Percentiles rank a stretch among this genome's conserved stretches.
These are phyloP conservation scores for Rhazya stricta DNA, from an alignment of 257 asterid species.

Conservation along the genomic window DNA sequence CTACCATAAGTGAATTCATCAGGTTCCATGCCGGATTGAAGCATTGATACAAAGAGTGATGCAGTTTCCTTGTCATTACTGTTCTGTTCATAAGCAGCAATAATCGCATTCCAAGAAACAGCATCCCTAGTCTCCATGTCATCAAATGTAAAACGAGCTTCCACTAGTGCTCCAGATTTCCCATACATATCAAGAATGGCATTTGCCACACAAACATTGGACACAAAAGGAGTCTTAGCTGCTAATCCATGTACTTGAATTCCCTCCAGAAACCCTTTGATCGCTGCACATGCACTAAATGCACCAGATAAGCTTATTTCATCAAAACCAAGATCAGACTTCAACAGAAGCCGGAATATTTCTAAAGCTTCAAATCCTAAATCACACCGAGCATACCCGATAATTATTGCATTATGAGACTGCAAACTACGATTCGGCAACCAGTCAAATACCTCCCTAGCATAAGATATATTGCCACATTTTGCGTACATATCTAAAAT, in stretches of 20 bases:
- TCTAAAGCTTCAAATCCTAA: constrained; percentile 53
- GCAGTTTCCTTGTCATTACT: constrained; percentile 44
- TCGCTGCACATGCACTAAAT: constrained; percentile 61
- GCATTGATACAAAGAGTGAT: constrained; percentile 51
- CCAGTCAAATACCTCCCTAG: constrained; percentile 53
- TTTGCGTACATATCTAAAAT: constrained; percentile 82
- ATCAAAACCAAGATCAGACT: constrained; percentile 60
- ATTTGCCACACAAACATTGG: constrained; percentile 63
- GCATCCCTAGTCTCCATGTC: constrained; percentile 73
- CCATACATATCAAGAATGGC: constrained; percentile 87
- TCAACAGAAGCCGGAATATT: constrained; percentile 46
- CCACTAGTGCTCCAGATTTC: constrained; percentile 57
- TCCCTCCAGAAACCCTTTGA: constrained; percentile 52
- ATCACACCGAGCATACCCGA: constrained; percentile 67
- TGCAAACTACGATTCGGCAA: constrained; percentile 59
- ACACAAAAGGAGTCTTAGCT: constrained; percentile 44
- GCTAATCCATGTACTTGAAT: constrained; percentile 70
- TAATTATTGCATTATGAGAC: constrained; percentile 71
- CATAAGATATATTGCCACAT: constrained; percentile 45
- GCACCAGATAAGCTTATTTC: constrained; percentile 79
- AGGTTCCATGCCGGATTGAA: constrained; percentile 62
- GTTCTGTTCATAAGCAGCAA: constrained; percentile 85
- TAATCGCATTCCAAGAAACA: constrained; percentile 80
- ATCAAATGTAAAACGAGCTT: constrained; percentile 56
- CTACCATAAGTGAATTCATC: constrained; percentile 91